Conservation (phyloP, 441 rosid genomes). For the Eutrema salsugineum region DNA sequence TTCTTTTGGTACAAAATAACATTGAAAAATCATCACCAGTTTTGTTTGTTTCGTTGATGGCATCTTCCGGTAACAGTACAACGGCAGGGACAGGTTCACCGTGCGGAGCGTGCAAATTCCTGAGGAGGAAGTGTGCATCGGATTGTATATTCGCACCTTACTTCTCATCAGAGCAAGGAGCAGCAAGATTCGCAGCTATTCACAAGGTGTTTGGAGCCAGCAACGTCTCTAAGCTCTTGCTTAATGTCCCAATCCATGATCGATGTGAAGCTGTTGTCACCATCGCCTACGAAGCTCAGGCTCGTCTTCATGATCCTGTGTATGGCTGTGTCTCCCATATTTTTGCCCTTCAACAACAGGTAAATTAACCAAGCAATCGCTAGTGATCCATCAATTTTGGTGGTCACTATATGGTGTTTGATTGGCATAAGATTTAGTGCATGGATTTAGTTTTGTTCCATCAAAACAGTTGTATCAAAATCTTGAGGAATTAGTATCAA, state of each 20-base stretch:
- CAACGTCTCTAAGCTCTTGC: slow-evolving; percentile 75
- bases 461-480: neutral
- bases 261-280: slow-evolving; percentile 93
- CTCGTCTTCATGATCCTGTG: slow-evolving; percentile 86
- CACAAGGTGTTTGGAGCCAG: slow-evolving; percentile 97
- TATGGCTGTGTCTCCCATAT: slow-evolving; percentile 93
- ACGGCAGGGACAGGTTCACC: slow-evolving; percentile 57
- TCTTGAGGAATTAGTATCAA: neutral
- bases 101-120: slow-evolving; percentile 95
- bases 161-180: slow-evolving; percentile 87
- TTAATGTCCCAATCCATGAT: slow-evolving; percentile 74
- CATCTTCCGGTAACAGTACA: slow-evolving; percentile 38
- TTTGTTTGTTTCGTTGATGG: slow-evolving; percentile 34
- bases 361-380: slow-evolving; percentile 7
- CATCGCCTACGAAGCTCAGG: slow-evolving; percentile 94
- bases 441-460: neutral
- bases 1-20: neutral
- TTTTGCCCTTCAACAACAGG: slow-evolving; percentile 90
- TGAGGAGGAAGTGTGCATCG: slow-evolving; percentile 78
- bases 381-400: neutral
- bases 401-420: neutral
- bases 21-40: neutral
- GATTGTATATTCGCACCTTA: slow-evolving; percentile 93
- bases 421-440: neutral
- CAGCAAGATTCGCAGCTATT: slow-evolving; percentile 83